A percentile compares a stretch with the other conserved stretches of the same genome.
phyloP scores from a whole-genome alignment of 2,329 filamentous ascomycete species.

The Aspergillus aculeatus region DNA sequence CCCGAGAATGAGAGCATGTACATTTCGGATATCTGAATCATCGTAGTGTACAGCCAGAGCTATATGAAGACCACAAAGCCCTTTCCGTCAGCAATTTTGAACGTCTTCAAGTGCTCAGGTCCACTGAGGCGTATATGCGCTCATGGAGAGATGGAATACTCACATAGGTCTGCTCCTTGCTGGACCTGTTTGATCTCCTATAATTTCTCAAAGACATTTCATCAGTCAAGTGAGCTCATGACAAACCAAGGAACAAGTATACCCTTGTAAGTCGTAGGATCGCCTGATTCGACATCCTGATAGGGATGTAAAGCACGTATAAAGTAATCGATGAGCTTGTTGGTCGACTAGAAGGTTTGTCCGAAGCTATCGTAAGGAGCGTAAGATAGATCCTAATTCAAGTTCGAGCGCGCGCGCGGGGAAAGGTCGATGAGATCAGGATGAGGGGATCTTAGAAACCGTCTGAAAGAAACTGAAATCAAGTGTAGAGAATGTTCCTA shows the following conservation, averaged over 20 bases:
- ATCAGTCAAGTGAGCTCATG: slow-evolving; percentile 14
- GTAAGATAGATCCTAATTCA: background rate
- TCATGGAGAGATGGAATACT: slow-evolving; percentile 31
- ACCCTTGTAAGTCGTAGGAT: slow-evolving; percentile 86
- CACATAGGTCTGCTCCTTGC: slow-evolving; percentile 79
- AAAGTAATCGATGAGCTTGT: background rate
- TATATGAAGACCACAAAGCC: slow-evolving; percentile 34
- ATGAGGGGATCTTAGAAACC: background rate
- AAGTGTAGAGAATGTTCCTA: background rate
- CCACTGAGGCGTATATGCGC: background rate
- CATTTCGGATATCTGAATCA: slow-evolving; percentile 83
- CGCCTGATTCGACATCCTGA: slow-evolving; percentile 73
- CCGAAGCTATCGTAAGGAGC: background rate
- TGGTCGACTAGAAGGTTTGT: background rate
- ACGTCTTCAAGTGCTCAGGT: background rate
- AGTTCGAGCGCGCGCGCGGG: background rate
- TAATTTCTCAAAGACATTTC: slow-evolving; percentile 9
- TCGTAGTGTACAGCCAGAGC: slow-evolving; percentile 84
- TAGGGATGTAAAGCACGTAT: background rate
- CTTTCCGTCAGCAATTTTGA: background rate
- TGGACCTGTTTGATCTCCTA: slow-evolving; percentile 86
- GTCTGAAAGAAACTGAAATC: background rate
- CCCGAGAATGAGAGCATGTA: slow-evolving; percentile 84
- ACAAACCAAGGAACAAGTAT: slow-evolving; percentile 31
- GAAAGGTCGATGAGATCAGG: background rate